These are phyloP conservation scores for Biancaea sappan DNA, from an alignment of 306 rosid species.

Conservation along the genomic window DNA sequence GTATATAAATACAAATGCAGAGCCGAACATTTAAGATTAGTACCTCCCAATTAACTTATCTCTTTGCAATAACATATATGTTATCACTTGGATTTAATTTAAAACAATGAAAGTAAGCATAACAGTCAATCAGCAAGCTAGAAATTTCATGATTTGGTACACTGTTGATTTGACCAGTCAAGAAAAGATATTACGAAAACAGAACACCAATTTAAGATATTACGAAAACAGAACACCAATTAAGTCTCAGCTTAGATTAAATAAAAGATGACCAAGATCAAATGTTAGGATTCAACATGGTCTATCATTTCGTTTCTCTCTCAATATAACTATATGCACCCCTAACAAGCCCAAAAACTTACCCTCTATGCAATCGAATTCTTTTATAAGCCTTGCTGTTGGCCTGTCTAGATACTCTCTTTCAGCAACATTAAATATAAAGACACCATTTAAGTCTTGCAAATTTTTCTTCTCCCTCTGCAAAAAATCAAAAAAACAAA, in stretches of 20 bases:
- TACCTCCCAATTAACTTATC: not conserved
- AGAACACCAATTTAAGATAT: not conserved
- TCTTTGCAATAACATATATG: not conserved
- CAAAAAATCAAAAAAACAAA: slow-evolving; percentile 23
- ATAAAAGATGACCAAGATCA: not conserved
- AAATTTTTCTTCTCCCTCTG: slow-evolving; percentile 87
- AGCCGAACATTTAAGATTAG: not conserved
- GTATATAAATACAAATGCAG: not conserved
- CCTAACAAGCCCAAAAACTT: slow-evolving; percentile 21
- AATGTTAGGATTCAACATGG: slow-evolving; percentile 8
- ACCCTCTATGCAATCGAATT: slow-evolving; percentile 71
- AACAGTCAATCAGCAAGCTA: not conserved
- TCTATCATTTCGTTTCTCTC: slow-evolving; percentile 15
- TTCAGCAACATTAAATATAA: slow-evolving; percentile 69
- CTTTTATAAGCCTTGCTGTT: slow-evolving; percentile 84
- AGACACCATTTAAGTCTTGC: slow-evolving; percentile 78
- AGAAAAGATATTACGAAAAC: slow-evolving; percentile 5
- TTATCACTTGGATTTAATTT: not conserved
- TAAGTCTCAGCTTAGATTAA: not conserved
- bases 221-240: slow-evolving; percentile 1
- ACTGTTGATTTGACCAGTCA: slow-evolving; percentile 7
- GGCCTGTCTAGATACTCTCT: slow-evolving; percentile 84
- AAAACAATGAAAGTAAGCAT: slow-evolving; percentile 18
- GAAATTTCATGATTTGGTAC: not conserved
- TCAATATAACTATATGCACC: not conserved